Evolutionary conservation across 495 filamentous ascomycete genomes (phyloP), one percentile per base, ranked within the genome.

Genomic region (Penicillium daleae): DNA sequence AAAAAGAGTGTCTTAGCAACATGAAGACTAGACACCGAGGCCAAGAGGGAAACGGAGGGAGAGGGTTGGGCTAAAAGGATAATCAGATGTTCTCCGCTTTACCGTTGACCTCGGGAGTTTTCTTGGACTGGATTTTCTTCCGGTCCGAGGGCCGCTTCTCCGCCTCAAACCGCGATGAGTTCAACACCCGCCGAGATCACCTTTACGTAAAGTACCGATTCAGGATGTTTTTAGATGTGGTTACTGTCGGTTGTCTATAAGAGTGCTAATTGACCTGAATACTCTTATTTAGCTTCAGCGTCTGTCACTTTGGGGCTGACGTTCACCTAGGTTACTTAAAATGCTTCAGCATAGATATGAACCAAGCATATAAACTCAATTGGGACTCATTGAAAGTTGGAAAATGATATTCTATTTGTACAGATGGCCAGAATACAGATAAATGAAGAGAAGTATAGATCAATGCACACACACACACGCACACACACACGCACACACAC

Each of bases 1-100:
- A 74, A 60, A 78, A 73, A 65, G 73, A 75, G 66, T 75, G 76
- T 73, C 79, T 77, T 60, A 83, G 74, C 69, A 88, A 82, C 85
- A 87, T 87, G 68, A 78, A 73, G 65, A 63, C 58, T 59, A 50
- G 58, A 63, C 62, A 66, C 65, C 59, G 52, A 56, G 53, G 58
- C 61, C 50, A 63, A 60, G 50, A 54, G 49, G 58, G 59, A 56
- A 62, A 60, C 59, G 60, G 59, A 50, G 56, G 53, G 57, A 50
- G 59, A 62, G 60, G 53, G 60, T 50, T 56, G 63, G 61, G 55
- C 57, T 67, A 65, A 42, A 61, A 51, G 40, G 62, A 58, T 57
- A 57, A 62, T 66, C 65, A 68, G 64, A 61, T 70, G 66, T 71
- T 74, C 69, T 71, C 64, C 69, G 62, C 69, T 72, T 75, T 67